Percentiles rank a stretch among this genome's conserved stretches.
Evolutionary conservation across 2,329 filamentous ascomycete genomes (phyloP).

Genomic region (Phyllosticta paracitricarpa): DNA sequence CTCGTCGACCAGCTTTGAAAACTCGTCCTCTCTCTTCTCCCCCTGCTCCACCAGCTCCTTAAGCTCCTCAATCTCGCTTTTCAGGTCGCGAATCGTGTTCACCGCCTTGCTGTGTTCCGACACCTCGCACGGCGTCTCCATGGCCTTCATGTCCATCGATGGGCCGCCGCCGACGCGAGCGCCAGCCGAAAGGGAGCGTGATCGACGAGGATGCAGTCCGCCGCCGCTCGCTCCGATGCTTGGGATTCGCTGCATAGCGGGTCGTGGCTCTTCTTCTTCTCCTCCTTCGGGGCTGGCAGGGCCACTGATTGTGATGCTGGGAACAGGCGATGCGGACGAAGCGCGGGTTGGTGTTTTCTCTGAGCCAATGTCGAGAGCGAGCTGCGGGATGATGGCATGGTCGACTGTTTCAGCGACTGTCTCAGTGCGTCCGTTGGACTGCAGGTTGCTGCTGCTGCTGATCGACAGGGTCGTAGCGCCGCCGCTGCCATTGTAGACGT

Average conservation of each 20-base stretch:
- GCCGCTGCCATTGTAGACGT: no score
- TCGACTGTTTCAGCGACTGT: no score
- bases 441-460: no score
- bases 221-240: background rate
- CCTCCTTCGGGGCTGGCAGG: background rate
- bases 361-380: no score
- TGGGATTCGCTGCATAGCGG: background rate
- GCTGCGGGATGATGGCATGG: no score
- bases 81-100: constrained; percentile 84
- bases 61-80: constrained; percentile 89
- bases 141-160: background rate
- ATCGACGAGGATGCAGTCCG: background rate
- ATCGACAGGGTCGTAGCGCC: no score
- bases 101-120: constrained; percentile 40
- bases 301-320: background rate
- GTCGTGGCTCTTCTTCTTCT: background rate
- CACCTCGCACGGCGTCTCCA: background rate
- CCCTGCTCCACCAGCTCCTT: background rate
- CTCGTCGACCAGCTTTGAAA: background rate
- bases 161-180: background rate
- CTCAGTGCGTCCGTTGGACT: no score
- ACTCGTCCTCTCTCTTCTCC: background rate
- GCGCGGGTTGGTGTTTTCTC: background rate
- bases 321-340: background rate
- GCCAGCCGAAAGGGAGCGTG: background rate